Percentiles rank a stretch among this genome's conserved stretches.
Conservation (phyloP, 805 yeast species). For the Wickerhamia fluorescens region DNA sequence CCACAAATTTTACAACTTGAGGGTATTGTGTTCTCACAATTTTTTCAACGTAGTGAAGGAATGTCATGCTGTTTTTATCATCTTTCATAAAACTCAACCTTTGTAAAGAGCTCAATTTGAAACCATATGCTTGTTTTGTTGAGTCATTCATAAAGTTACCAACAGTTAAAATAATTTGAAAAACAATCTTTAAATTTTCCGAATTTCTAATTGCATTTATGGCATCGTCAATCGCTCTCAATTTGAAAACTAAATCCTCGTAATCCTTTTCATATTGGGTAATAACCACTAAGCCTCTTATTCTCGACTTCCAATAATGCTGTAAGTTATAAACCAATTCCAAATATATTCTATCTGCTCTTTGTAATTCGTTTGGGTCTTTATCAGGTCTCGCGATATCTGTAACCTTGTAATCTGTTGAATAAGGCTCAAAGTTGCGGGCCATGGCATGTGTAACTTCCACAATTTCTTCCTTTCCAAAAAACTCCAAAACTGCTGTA, state of each 20-base stretch:
- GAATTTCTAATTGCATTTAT: constrained; percentile 48
- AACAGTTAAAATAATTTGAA: constrained; percentile 60
- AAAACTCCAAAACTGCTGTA: constrained; percentile 58
- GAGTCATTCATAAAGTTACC: constrained; percentile 78
- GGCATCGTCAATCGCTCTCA: constrained; percentile 54
- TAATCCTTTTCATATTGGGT: constrained; percentile 60
- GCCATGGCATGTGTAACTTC: constrained; percentile 52
- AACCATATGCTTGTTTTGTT: constrained; percentile 62
- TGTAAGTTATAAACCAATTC: constrained; percentile 63
- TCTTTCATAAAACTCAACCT: constrained; percentile 68
- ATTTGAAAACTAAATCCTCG: constrained; percentile 49
- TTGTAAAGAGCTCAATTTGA: constrained; percentile 61
- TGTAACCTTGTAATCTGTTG: constrained; percentile 39
- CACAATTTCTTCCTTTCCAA: constrained; percentile 56
- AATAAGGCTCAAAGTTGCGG: constrained; percentile 57
- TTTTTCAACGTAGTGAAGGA: constrained; percentile 69
- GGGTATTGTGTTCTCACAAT: constrained; percentile 61
- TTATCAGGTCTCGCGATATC: constrained; percentile 37
- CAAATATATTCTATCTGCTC: constrained; percentile 65
- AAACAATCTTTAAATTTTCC: constrained; percentile 45
- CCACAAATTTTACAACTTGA: constrained; percentile 52
- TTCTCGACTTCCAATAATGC: constrained; percentile 66
- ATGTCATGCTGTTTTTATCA: constrained; percentile 59
- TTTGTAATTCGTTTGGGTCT: constrained; percentile 50
- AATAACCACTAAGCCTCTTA: constrained; percentile 51